Conservation (phyloP, 2,329 filamentous ascomycete species). For the Ampelomyces quisqualis region DNA sequence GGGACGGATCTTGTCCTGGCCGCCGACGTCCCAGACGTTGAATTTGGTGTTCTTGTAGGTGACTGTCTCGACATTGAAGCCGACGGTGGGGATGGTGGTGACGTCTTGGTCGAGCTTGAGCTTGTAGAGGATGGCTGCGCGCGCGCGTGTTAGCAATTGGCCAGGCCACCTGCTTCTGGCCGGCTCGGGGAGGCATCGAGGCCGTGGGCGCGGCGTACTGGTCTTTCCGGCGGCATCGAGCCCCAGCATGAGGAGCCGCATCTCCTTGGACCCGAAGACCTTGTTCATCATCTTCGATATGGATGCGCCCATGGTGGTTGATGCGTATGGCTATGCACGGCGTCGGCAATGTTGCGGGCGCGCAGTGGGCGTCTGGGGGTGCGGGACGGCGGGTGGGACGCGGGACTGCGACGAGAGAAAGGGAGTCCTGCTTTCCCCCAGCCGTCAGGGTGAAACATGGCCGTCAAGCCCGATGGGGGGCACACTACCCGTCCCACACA, state of each 20-base stretch:
- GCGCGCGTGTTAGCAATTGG: slow-evolving; percentile 16
- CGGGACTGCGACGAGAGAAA: neutral
- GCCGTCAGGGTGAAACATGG: slow-evolving; percentile 7
- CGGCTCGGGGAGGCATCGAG: neutral
- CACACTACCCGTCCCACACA: no score
- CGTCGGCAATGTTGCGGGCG: no score
- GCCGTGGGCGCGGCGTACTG: slow-evolving; percentile 49
- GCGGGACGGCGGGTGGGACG: no score
- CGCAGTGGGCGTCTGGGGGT: slow-evolving; percentile 1
- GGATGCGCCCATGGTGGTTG: slow-evolving; percentile 78
- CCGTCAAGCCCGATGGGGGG: slow-evolving; percentile 4
- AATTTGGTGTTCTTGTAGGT: slow-evolving; percentile 99
- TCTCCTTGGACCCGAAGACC: slow-evolving; percentile 99
- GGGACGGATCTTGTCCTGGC: slow-evolving; percentile 99
- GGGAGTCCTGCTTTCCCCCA: neutral
- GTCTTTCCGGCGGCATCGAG: slow-evolving; percentile 98
- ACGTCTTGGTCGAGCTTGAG: slow-evolving; percentile 99
- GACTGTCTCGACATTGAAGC: slow-evolving; percentile 99
- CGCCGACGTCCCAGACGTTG: slow-evolving; percentile 99
- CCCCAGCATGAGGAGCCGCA: slow-evolving; percentile 96
- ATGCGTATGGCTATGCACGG: slow-evolving; percentile 28
- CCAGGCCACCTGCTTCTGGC: neutral
- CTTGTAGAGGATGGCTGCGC: slow-evolving; percentile 88
- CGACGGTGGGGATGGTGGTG: slow-evolving; percentile 98
- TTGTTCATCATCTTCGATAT: slow-evolving; percentile 96